Conservation (phyloP, 495 filamentous ascomycete genomes). For the Clavariopsis aquatica region DNA sequence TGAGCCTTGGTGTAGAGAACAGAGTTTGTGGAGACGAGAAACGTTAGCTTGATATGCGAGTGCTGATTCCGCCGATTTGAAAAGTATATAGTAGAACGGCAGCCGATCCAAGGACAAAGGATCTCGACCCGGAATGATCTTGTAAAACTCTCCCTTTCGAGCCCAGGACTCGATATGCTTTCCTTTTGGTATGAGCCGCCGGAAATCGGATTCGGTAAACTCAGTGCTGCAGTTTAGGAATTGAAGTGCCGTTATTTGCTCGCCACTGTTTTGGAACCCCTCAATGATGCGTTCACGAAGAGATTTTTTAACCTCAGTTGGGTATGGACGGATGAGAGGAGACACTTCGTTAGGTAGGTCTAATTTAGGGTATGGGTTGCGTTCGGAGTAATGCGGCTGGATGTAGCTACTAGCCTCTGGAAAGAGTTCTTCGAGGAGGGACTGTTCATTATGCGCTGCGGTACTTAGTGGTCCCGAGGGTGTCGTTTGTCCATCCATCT, state of each 20-base stretch:
- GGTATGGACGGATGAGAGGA: neutral
- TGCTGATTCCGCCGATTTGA: conserved; percentile 57
- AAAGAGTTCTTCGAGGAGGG: conserved; percentile 62
- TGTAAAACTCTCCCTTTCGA: conserved; percentile 50
- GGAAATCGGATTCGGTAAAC: conserved; percentile 64
- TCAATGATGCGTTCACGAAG: conserved; percentile 21
- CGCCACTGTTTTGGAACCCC: conserved; percentile 12
- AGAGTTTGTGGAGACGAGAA: conserved; percentile 49
- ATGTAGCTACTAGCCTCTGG: conserved; percentile 47
- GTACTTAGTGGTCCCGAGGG: neutral
- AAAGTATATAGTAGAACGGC: conserved; percentile 64
- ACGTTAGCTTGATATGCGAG: conserved; percentile 55
- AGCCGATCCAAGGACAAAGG: conserved; percentile 54
- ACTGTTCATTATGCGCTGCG: conserved; percentile 29
- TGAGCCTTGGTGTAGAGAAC: conserved; percentile 43
- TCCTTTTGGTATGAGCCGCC: conserved; percentile 59
- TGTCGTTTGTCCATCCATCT: neutral
- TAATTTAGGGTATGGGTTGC: conserved; percentile 27
- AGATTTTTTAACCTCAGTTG: conserved; percentile 2
- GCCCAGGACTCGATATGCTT: conserved; percentile 65
- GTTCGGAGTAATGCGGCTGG: conserved; percentile 5
- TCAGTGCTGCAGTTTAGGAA: conserved; percentile 54
- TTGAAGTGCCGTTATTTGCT: conserved; percentile 49
- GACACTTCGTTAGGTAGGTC: conserved; percentile 17
- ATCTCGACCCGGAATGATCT: conserved; percentile 56